These are phyloP conservation scores for Penicillium ucsense DNA, from an alignment of 495 filamentous ascomycete species.

Conservation along the genomic window DNA sequence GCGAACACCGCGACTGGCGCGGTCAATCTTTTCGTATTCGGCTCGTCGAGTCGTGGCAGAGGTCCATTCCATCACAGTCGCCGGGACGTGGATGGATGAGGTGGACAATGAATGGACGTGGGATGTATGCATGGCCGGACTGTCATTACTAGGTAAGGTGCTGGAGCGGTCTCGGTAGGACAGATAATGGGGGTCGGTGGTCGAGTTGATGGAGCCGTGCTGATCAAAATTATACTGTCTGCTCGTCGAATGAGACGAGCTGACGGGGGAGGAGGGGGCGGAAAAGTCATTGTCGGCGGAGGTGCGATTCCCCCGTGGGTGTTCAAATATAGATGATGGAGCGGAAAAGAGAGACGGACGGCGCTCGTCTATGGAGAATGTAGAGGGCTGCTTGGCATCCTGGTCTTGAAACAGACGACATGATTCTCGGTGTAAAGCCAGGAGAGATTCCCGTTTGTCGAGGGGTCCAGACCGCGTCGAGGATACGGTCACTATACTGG, in stretches of 20 bases:
- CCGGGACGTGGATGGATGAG: conserved; percentile 24
- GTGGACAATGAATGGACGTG: conserved; percentile 11
- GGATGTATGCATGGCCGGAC: not conserved
- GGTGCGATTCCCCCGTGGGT: conserved; percentile 5
- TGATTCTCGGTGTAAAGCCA: conserved; percentile 37
- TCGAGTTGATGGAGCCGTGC: conserved; percentile 5
- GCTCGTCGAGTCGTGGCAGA: conserved; percentile 34
- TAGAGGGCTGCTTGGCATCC: not conserved
- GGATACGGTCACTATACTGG: conserved; percentile 21
- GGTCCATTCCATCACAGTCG: conserved; percentile 43
- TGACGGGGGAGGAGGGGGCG: conserved; percentile 15
- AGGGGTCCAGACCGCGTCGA: conserved; percentile 11
- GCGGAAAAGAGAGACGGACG: conserved; percentile 1
- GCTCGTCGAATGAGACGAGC: conserved; percentile 7
- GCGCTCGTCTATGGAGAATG: conserved; percentile 3
- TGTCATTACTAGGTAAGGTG: conserved; percentile 4
- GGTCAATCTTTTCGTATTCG: conserved; percentile 43
- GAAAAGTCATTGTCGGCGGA: conserved; percentile 13
- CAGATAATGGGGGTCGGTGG: conserved; percentile 1
- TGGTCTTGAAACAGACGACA: conserved; percentile 35
- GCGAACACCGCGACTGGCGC: conserved; percentile 34
- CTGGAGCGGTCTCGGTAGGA: conserved; percentile 12
- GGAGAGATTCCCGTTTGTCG: conserved; percentile 25
- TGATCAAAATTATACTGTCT: conserved; percentile 7
- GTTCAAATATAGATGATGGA: conserved; percentile 2